Base-by-base conservation (phyloP, 345 rosid species). In the Syzygium grande region DNA sequence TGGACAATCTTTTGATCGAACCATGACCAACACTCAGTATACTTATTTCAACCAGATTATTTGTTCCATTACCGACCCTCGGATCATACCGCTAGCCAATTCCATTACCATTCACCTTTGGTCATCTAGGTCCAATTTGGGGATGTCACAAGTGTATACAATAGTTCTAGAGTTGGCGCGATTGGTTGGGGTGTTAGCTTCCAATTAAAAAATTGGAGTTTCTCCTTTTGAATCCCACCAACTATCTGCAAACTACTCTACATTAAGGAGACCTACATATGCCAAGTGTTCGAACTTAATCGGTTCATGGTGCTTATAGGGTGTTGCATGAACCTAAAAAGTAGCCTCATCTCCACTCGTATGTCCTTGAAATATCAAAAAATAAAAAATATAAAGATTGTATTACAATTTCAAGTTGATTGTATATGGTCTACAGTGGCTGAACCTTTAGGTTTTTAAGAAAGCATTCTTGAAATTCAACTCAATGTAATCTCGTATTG, bases 401-500 rank as follows among this genome's bases (percentile, higher is more conserved):
- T 9, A 19, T n/a, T 29, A 63, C 30, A 27, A 30, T 68, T 68
- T 68, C 78, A 65, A 65, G 43, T 65, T 21, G 41, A 65, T 0
- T 16, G 43, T 8, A 30, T 68, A 16, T 16, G 46, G 12, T 34
- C 23, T 68, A 43, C 46, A 4, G 23, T 30, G 79, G 43, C 23
- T 23, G 12, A 65, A 65, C 15, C 22, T 65, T 2, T 7, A 15
- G 78, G 16, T 34, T 15, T 29, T 29, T 17, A 30, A 30, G 12
- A 30, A 68, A 68, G 6, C 21, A 68, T 68, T 30, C 46, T 68
- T 17, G 46, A 30, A 30, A 15, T 30, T 68, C 23, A 16, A 30
- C 3, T 30, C 1, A 68, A 68, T 0, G 43, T 30, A 0, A 30
- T 30, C 41, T 65, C 23, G 1, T 65, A 15, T 30, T 3, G 5